A percentile compares a stretch with the other conserved stretches of the same genome.
Evolutionary conservation across 176 grass and related monocot species (phyloP).

Genomic region (Phoenix roebelenii): DNA sequence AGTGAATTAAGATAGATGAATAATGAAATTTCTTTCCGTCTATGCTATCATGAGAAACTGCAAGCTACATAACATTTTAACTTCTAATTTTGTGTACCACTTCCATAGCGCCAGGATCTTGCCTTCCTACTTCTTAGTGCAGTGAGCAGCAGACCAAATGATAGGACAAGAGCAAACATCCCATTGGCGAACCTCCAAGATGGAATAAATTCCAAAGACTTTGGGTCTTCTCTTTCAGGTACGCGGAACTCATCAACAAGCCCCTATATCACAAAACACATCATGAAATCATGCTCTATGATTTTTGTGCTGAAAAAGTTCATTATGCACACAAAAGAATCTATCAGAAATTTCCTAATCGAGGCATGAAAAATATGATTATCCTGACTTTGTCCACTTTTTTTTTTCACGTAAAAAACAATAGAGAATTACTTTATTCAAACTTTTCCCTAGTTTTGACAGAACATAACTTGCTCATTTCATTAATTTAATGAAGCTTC

Average conservation of each 20-base stretch:
- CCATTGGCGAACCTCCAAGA: slow-evolving; percentile 96
- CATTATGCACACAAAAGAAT: too few relatives aligned
- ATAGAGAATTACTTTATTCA: too few relatives aligned
- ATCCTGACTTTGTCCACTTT: too few relatives aligned
- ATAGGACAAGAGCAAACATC: slow-evolving; percentile 85
- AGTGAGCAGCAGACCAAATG: slow-evolving; percentile 90
- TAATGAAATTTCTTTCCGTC: neutral
- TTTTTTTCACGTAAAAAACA: too few relatives aligned
- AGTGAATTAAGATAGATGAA: slow-evolving; percentile 7
- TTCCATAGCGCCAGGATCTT: slow-evolving; percentile 88
- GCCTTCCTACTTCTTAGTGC: slow-evolving; percentile 93
- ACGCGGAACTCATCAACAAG: slow-evolving; percentile 76
- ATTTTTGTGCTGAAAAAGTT: too few relatives aligned
- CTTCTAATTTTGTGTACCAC: slow-evolving; percentile 31
- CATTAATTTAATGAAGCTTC: too few relatives aligned
- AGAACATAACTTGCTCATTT: too few relatives aligned
- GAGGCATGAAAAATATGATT: too few relatives aligned
- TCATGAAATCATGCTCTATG: neutral
- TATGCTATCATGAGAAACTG: neutral
- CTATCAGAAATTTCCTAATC: too few relatives aligned
- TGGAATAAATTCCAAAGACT: slow-evolving; percentile 34
- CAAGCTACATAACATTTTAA: too few relatives aligned
- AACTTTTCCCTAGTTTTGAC: too few relatives aligned
- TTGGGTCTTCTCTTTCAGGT: slow-evolving; percentile 68
- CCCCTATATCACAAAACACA: slow-evolving; percentile 32